Evolutionary conservation across 768 basidiomycete species (phyloP), one percentile per base, ranked within the genome.

Genomic region (Cystofilobasidium bisporidii): DNA sequence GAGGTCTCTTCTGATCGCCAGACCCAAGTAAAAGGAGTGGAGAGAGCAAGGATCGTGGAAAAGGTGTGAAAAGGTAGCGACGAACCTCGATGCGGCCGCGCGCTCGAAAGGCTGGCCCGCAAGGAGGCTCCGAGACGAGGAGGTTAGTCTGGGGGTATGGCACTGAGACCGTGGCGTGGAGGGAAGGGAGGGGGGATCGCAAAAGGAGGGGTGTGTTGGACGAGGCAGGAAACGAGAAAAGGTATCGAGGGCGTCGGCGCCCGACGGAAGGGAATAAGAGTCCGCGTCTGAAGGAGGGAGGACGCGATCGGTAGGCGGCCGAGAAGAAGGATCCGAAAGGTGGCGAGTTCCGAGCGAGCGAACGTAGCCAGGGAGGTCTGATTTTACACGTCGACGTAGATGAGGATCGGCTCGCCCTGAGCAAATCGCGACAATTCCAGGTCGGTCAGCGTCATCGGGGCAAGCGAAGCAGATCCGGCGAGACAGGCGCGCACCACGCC

Each of bases 401-500:
- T 84, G 74, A 98, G 80, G 72, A 98, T 83, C 32, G 96, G 96
- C 77, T 98, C 93, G 64, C 94, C 65, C 53, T 56, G n/a, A 20
- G 38, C 24, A 8, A 48, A 32, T 3, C 30, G 33, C 15, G 24
- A 55, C 2, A n/a, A 41, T 6, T 1, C 20, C 32, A n/a, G 45
- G 3, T 33, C 45, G 30, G 20, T 48, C 61, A n/a, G 50, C 45
- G 30, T 48, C 61, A 32, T 28, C 45, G 33, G 61, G 50, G 26
- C 17, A 18, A 63, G 26, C 12, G 36, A 36, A 45, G n/a, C n/a
- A n/a, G n/a, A n/a, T n/a, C n/a, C n/a, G n/a, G n/a, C n/a, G n/a
- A n/a, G n/a, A n/a, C n/a, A n/a, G n/a, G n/a, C n/a, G n/a, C 48
- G 26, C n/a, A 26, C 96, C 32, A 93, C 89, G 57, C 91, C 89